Evolutionary conservation across 768 basidiomycete genomes (phyloP), one percentile per base, ranked within the genome.

Genomic region (Favolaschia claudopus): DNA sequence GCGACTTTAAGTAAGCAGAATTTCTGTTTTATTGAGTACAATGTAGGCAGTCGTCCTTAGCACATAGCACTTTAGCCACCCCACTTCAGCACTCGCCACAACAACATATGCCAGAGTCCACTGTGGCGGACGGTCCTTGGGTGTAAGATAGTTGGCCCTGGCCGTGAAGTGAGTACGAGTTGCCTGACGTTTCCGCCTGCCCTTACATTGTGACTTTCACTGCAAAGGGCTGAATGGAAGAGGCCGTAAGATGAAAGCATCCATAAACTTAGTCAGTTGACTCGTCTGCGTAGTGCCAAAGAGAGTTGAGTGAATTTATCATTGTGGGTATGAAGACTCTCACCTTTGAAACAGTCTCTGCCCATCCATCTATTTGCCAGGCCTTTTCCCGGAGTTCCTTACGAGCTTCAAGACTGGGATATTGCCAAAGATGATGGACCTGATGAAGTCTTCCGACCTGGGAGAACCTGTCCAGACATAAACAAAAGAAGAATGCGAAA

Each of bases 391-490:
- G 84, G 38, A 81, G 87, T 64, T 91, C 87, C 74, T 95, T 96
- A 58, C 96, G 82, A 8, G 83, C 83, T 61, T 93, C 87, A 54
- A 97, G 80, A 67, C 85, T 85, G 54, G 89, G 88, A 72, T 96
- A 96, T 76, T 98, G 96, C 96, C 96, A 99, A 77, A 98, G 85
- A 76, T 98, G 96, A 71, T 98, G 92, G 8, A 97, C 96, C 64
- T 93, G 85, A 69, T 93, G 90, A 51, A 93, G 79, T 44, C 89
- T 83, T 48, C 93, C 93, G 43, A 93, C 81, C 73, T 94, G 93
- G 54, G 91, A 91, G 76, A 93, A 96, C 92, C 93, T 95, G n/a
- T 92, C 91, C 38, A 19, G 4, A 48, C 34, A 10, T 36, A n/a
- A 10, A 36, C 10, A 36, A 36, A 36, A 36, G 10, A 10, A 36